phyloP scores from a whole-genome alignment of 345 rosid genomes.

The Eucalyptus marginata region DNA sequence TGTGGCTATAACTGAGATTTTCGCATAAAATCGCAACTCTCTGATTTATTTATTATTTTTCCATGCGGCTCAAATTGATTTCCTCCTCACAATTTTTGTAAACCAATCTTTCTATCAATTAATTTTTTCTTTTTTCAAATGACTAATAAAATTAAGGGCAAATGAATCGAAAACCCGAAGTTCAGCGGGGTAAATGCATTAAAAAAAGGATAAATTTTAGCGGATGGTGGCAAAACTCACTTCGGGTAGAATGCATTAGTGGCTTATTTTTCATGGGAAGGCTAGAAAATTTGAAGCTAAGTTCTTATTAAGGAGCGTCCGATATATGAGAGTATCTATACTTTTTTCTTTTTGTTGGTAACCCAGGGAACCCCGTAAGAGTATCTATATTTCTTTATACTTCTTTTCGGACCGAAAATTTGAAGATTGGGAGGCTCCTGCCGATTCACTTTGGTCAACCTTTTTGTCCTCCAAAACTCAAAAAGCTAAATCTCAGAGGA shows the following conservation, averaged over 20 bases:
- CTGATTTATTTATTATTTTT: not conserved
- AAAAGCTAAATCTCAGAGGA: not conserved
- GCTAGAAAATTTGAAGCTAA: not conserved
- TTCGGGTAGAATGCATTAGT: not conserved
- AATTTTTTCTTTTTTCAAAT: not conserved
- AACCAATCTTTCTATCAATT: not conserved
- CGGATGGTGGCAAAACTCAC: not conserved
- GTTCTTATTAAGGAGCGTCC: not conserved
- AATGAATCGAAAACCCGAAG: not conserved
- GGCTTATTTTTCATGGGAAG: not conserved
- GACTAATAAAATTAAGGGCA: not conserved
- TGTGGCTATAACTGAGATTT: not conserved
- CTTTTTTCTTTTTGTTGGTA: too few relatives aligned
- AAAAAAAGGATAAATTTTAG: not conserved
- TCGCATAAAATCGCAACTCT: not conserved
- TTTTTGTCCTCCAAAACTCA: not conserved
- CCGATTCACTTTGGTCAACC: not conserved
- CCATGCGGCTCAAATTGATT: not conserved
- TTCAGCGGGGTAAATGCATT: not conserved
- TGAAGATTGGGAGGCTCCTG: not conserved
- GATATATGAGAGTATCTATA: not conserved
- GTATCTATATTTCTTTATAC: not conserved
- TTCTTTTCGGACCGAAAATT: not conserved
- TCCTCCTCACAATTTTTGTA: not conserved
- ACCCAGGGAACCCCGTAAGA: too few relatives aligned